Evolutionary conservation across 345 rosid genomes (phyloP), one percentile per base, ranked within the genome.

Genomic region (Trapa bicornis): DNA sequence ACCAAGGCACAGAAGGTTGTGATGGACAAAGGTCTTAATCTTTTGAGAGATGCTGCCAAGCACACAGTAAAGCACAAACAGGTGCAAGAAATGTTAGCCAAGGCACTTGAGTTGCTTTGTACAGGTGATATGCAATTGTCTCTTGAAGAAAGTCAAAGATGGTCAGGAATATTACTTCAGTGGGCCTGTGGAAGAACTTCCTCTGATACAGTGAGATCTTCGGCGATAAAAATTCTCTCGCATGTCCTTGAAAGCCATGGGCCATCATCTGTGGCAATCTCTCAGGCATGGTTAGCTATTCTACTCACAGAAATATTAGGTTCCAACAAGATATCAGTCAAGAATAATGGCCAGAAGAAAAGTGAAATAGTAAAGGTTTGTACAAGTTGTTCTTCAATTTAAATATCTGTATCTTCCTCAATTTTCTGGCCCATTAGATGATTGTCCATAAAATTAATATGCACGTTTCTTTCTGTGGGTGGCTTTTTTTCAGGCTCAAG

Each of bases 221-320:
- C 99, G 36, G 95, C 92, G 36, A 81, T 78, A 73, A 85, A 77
- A 77, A 85, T 91, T 66, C 95, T 94, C 72, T 82, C 99, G 47
- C 74, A 82, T 79, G 83, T 90, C 74, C 89, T 94, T 73, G 95
- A 89, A 74, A 85, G 80, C 65, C 77, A 91, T 47, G 97, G 91
- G 36, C 88, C 97, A 64, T 82, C 66, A 67, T 81, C 96, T 66
- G 64, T 91, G 57, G 88, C 89, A 32, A 80, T 94, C 79, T 94
- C 99, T 72, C 99, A 91, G 78, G 97, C 92, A 76, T 94, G 99
- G 97, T 79, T 94, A 74, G 85, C 95, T 73, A 75, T 87, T 74
- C 65, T 91, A 71, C 78, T 94, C 66, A 78, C 80, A 71, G 96
- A 89, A 75, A 76, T 83, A 67, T 72, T 94, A 58, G 77, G 70